Evolutionary conservation across 306 rosid genomes (phyloP).

Genomic region (Fragaria nilgerrensis): DNA sequence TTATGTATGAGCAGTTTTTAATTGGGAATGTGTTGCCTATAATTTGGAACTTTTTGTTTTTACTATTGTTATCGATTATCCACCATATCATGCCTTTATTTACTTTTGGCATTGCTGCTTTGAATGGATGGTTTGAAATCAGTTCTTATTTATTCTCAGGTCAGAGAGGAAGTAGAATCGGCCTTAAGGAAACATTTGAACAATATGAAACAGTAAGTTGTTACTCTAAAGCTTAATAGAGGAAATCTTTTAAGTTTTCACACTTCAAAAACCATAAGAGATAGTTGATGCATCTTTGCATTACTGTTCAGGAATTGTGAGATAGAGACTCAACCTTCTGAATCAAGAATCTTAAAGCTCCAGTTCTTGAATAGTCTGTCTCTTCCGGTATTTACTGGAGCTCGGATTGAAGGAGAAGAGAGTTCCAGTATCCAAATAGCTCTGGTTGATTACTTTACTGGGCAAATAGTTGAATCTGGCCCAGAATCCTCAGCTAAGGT

Average conservation of each 20-base stretch:
- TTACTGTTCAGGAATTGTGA: slow-evolving; percentile 60
- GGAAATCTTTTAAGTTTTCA: not conserved
- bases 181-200: slow-evolving; percentile 73
- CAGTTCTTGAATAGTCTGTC: slow-evolving; percentile 64
- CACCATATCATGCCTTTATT: not conserved
- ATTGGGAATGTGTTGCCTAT: not conserved
- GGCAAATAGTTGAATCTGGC: slow-evolving; percentile 57
- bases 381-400: slow-evolving; percentile 95
- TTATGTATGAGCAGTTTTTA: not conserved
- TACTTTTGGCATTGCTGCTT: slow-evolving; percentile 1
- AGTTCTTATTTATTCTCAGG: slow-evolving; percentile 51
- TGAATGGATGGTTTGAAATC: slow-evolving; percentile 17
- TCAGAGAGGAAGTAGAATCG: slow-evolving; percentile 87
- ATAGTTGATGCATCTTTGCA: slow-evolving; percentile 20
- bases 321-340: slow-evolving; percentile 50
- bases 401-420: slow-evolving; percentile 94
- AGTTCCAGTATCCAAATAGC: slow-evolving; percentile 59
- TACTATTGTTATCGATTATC: not conserved
- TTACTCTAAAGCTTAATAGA: slow-evolving; percentile 21
- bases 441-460: slow-evolving; percentile 59
- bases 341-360: slow-evolving; percentile 63
- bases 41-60: not conserved
- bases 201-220: slow-evolving; percentile 74
- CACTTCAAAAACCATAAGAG: not conserved
- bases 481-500: slow-evolving; percentile 85